phyloP scores from a whole-genome alignment of 2,329 filamentous ascomycete species.

The Paecilomyces sp. region DNA sequence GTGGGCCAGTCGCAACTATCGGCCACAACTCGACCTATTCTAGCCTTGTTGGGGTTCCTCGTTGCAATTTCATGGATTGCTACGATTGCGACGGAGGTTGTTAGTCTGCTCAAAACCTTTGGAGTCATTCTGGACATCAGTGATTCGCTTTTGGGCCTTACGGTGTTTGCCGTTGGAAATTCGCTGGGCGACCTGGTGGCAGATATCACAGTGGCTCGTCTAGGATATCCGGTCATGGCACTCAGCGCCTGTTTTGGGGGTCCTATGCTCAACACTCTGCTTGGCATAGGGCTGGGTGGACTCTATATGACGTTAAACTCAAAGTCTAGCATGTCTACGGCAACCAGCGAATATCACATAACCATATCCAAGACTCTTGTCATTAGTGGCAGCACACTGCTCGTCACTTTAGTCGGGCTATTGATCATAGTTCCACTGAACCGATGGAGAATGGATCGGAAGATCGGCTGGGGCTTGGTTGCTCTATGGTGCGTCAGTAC shows the following conservation, averaged over 20 bases:
- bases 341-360: conserved; percentile 62
- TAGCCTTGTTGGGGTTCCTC: conserved; percentile 84
- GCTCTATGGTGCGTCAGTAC: conserved; percentile 76
- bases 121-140: conserved; percentile 89
- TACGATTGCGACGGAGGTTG: conserved; percentile 90
- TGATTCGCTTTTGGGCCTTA: conserved; percentile 89
- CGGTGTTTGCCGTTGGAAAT: conserved; percentile 94
- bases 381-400: conserved; percentile 74
- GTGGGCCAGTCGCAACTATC: conserved; percentile 50
- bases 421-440: conserved; percentile 77
- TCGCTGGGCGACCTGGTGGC: conserved; percentile 90
- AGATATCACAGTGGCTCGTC: conserved; percentile 84
- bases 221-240: conserved; percentile 96
- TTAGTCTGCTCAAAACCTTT: conserved; percentile 86
- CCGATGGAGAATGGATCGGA: conserved; percentile 74
- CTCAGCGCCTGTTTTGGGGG: conserved; percentile 93
- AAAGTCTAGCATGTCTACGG: conserved; percentile 3
- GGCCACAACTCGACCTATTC: conserved; percentile 65
- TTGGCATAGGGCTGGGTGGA: conserved; percentile 88
- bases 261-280: conserved; percentile 92
- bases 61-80: conserved; percentile 96
- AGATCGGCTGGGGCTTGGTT: conserved; percentile 75
- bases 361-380: conserved; percentile 78
- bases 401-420: conserved; percentile 71
- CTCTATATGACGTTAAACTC: conserved; percentile 73